Base-by-base conservation (phyloP, 371 early-diverging fungal genomes). In the Lichtheimia ramosa region DNA sequence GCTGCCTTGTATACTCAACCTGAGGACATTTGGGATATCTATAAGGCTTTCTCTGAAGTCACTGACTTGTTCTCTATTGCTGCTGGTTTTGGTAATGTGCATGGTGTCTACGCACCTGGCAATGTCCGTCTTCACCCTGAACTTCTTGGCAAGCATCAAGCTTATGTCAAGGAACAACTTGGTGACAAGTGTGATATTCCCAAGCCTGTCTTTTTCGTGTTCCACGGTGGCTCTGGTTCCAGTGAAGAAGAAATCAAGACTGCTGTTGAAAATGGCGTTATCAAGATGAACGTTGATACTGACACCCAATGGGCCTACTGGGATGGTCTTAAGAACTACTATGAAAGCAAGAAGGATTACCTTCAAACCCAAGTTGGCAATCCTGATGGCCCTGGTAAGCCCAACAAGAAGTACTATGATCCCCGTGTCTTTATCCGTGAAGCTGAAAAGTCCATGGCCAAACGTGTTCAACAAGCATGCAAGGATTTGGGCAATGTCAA, bases 341-440 rank as follows among this genome's bases (percentile, higher is more conserved):
- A 89, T 65, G 84, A 88, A 57, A 58, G 60, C 59, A 82, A 89
- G 81, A 84, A 84, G 79, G 89, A 60, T 43, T 91, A 94, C 69
- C 85, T 95, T 59, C 89, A 92, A 81, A 64, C 79, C 28, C 95
- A 95, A 83, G 91, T 94, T 62, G 95, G 95, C 54, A 94, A 95
- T 81, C 94, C 94, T 55, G 92, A 92, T 48, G 94, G 94, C 59
- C 80, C 82, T 7, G 86, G 83, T 78, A 90, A 90, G 83, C 95
- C 94, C 74, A 95, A 94, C 86, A 95, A 95, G 88, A 95, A 95
- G 83, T 84, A 84, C 76, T 94, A 95, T 73, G 95, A 95, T 66
- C 95, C 95, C 48, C 90, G 95, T 24, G 25, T 23, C 24, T 53
- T 21, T 7, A 27, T 53, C 5, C 25, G 53, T 64, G 89, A 91